Percentiles rank a stretch among this genome's conserved stretches.
Evolutionary conservation across 495 filamentous ascomycete species (phyloP).

Genomic region (Acidiella bohemica): DNA sequence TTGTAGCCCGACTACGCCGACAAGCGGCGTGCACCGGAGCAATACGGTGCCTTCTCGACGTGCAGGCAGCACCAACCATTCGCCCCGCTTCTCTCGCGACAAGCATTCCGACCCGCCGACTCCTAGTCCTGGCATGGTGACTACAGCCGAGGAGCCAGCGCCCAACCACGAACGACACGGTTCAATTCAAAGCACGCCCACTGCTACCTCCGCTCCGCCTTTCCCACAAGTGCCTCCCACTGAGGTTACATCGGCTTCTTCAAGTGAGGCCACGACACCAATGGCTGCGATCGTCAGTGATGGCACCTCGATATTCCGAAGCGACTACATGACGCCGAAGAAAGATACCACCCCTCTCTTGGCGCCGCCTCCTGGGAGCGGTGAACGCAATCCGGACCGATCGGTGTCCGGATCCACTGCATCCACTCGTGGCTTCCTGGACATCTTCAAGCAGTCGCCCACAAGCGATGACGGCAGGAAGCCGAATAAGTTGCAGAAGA

Average conservation of each 20-base stretch:
- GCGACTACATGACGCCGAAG: slow-evolving; percentile 16
- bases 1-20: slow-evolving; percentile 30
- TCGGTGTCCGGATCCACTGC: slow-evolving; percentile 13
- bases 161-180: slow-evolving; percentile 4
- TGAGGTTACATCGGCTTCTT: slow-evolving; percentile 15
- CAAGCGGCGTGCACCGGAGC: slow-evolving; percentile 66
- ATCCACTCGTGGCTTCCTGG: slow-evolving; percentile 15
- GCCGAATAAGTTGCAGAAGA: slow-evolving; percentile 79
- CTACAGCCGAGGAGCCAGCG: neutral
- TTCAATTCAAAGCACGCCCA: slow-evolving; percentile 17
- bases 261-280: slow-evolving; percentile 21
- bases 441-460: slow-evolving; percentile 36
- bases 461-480: slow-evolving; percentile 48
- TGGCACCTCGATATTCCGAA: slow-evolving; percentile 6
- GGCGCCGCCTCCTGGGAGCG: slow-evolving; percentile 7
- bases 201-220: slow-evolving; percentile 1
- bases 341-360: slow-evolving; percentile 17
- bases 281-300: slow-evolving; percentile 13
- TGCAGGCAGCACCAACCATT: slow-evolving; percentile 48
- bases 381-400: slow-evolving; percentile 9
- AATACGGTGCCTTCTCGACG: slow-evolving; percentile 87
- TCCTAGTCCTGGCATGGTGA: slow-evolving; percentile 15
- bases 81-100: slow-evolving; percentile 39
- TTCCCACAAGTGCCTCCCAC: slow-evolving; percentile 10
- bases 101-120: slow-evolving; percentile 30